Evolutionary conservation across 495 filamentous ascomycete species (phyloP).

Genomic region (Daldinia childiae): DNA sequence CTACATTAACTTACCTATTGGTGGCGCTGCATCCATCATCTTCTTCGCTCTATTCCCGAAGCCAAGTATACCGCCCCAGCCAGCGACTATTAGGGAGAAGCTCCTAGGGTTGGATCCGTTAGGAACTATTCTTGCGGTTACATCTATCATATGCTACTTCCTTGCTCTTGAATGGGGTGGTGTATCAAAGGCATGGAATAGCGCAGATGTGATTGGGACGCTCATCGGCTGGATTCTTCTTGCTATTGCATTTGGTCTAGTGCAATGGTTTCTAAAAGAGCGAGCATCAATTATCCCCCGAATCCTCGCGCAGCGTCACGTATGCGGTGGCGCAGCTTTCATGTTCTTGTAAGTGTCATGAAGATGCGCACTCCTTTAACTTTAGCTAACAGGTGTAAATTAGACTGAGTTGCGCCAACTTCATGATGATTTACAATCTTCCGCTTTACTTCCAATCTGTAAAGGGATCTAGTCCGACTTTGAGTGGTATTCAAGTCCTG

Average conservation of each 20-base stretch:
- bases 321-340: not conserved
- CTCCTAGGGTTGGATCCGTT: not conserved
- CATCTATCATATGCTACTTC: not conserved
- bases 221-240: constrained; percentile 1
- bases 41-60: not conserved
- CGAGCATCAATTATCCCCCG: not conserved
- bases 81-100: not conserved
- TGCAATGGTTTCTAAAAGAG: not conserved
- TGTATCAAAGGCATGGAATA: not conserved
- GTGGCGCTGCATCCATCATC: not conserved
- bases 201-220: not conserved
- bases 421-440: constrained; percentile 1
- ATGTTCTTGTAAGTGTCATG: not conserved
- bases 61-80: not conserved
- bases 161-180: not conserved
- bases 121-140: not conserved
- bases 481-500: not conserved
- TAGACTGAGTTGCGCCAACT: not conserved
- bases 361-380: not conserved
- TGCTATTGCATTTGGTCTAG: not conserved
- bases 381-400: not conserved
- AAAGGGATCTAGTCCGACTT: not conserved
- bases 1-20: not conserved
- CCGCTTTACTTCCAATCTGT: not conserved
- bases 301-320: not conserved